Base-by-base conservation (phyloP, 2,329 filamentous ascomycete species). In the Stagonosporopsis chrysanthemi region DNA sequence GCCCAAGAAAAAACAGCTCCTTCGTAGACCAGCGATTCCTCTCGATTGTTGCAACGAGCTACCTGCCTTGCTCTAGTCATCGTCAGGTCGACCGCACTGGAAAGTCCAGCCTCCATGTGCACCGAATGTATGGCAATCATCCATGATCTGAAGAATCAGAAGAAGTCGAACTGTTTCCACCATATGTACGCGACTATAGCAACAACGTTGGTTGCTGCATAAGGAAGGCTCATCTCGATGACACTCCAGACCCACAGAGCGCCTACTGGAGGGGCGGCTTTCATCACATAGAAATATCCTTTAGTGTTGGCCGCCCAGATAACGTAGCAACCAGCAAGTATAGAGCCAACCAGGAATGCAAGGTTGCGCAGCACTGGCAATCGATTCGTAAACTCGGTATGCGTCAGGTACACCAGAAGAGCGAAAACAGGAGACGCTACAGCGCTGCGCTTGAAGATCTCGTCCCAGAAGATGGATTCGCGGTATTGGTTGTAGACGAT, bases 191-290 rank as follows among this genome's bases (percentile, higher is more conserved):
- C 75, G 49, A 82, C 66, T 14, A 86, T 82, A n/a, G 78, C 73
- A 38, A 79, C 52, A 22, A 85, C 75, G 41, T 83, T 86, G n/a
- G 79, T 68, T 23, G 88, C 78, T 0, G 90, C 90, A 69, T 85
- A 87, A 0, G 81, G 70, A 38, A 96, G 79, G 52, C 91, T 84
- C 78, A 97, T 84, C 79, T 99, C 95, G 43, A 98, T 83, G 22
- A 98, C 88, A 29, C 90, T 87, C 92, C 94, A 98, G 4, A 98
- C 84, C 93, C 94, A 98, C 17, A 98, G 76, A 38, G 91, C 94
- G 0, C 92, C 95, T 14, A 97, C 75, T 5, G 92, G 88, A n/a
- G 95, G 95, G 0, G 92, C 90, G 62, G 87, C 88, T 80, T 97
- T 96, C 91, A 98, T 93, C 19, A 96, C 88, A 6, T 90, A 90